Percentiles rank a stretch among this genome's conserved stretches.
These are phyloP conservation scores for Coemansia sp. DNA, from an alignment of 192 early-diverging fungal species.

Conservation along the genomic window DNA sequence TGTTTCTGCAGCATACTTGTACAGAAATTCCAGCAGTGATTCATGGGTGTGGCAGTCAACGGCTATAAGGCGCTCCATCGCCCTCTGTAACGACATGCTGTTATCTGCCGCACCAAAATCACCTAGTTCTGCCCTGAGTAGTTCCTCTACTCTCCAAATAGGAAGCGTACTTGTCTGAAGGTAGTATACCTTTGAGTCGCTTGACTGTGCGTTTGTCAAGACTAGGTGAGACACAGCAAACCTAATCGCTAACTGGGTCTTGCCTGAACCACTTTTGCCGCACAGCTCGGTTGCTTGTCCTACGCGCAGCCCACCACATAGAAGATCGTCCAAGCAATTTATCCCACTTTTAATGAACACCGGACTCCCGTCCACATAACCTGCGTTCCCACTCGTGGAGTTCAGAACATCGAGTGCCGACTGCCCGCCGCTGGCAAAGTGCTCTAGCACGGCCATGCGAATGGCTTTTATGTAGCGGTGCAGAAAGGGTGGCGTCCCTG, in stretches of 20 bases:
- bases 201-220: not conserved
- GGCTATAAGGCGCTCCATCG: conserved; percentile 31
- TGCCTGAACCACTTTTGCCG: conserved; percentile 14
- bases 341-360: conserved; percentile 26
- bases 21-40: conserved; percentile 35
- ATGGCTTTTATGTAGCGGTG: conserved; percentile 33
- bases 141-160: conserved; percentile 29
- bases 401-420: conserved; percentile 25
- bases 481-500: conserved; percentile 19
- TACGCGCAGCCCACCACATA: conserved; percentile 24
- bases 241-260: conserved; percentile 29
- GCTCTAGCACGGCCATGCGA: conserved; percentile 39
- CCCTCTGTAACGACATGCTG: conserved; percentile 9
- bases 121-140: conserved; percentile 12
- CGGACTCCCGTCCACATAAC: not conserved
- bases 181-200: conserved; percentile 22
- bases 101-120: not conserved
- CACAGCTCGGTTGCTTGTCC: conserved; percentile 40
- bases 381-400: not conserved
- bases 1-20: conserved; percentile 14
- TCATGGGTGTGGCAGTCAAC: conserved; percentile 42
- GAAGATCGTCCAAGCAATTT: conserved; percentile 24
- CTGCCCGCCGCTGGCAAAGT: conserved; percentile 27
- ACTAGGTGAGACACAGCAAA: conserved; percentile 42
- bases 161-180: conserved; percentile 31